Evolutionary conservation across 106 monocot genomes (phyloP).

Genomic region (Dioscorea alata): DNA sequence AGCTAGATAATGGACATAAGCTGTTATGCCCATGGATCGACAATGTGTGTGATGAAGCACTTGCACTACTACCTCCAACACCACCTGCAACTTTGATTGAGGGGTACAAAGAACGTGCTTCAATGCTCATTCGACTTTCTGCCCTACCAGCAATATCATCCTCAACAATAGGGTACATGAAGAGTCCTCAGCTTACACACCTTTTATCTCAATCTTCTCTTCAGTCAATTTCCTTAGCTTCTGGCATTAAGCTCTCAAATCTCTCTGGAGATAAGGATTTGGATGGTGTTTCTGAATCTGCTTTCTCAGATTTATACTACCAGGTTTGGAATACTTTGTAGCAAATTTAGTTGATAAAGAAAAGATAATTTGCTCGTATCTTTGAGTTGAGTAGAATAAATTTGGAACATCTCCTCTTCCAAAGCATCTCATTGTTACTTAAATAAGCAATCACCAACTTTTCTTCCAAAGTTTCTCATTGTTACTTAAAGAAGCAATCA

Average conservation of each 20-base stretch:
- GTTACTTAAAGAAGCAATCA: background rate
- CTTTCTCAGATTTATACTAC: constrained; percentile 37
- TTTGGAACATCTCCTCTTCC: background rate
- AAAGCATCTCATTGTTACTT: background rate
- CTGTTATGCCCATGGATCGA: constrained; percentile 90
- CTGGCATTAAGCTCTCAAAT: constrained; percentile 37
- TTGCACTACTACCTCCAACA: constrained; percentile 71
- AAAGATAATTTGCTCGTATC: background rate
- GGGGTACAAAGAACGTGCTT: constrained; percentile 47
- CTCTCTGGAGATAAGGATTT: constrained; percentile 23
- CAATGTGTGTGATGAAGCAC: constrained; percentile 85
- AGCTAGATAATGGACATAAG: constrained; percentile 88
- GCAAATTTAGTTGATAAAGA: background rate
- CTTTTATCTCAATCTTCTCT: constrained; percentile 38
- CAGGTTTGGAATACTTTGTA: constrained; percentile 49
- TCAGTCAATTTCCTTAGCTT: constrained; percentile 23
- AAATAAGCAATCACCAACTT: background rate
- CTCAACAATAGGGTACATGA: constrained; percentile 52
- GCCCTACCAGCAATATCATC: constrained; percentile 79
- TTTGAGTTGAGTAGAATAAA: background rate
- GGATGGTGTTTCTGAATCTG: constrained; percentile 25
- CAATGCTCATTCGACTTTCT: constrained; percentile 38
- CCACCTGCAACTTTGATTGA: constrained; percentile 55
- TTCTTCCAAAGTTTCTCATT: background rate
- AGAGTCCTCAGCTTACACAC: constrained; percentile 40